Base-by-base conservation (phyloP, 495 filamentous ascomycete genomes). In the Penicillium paxilli region DNA sequence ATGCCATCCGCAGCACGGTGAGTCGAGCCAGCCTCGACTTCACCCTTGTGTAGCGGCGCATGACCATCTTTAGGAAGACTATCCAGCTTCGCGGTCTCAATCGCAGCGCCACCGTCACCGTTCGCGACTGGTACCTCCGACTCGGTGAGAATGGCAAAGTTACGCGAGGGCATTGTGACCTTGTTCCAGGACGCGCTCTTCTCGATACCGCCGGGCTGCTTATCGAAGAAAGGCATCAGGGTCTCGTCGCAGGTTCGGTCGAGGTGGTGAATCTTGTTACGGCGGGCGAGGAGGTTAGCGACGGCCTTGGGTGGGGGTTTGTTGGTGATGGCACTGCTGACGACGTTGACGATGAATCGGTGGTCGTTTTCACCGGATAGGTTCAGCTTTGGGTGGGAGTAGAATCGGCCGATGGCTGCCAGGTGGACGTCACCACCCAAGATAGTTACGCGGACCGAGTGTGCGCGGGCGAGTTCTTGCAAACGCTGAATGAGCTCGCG, bases 221-320 rank as follows among this genome's bases (percentile, higher is more conserved):
- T 83, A 67, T 96, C 83, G 64, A 96, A 96, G 53, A 96, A 74
- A 21, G 86, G 80, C 74, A 96, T 84, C 12, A 96, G 78, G 0
- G 92, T 96, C 77, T 96, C 93, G 66, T 95, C 88, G 3, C 91
- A 95, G 22, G 90, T 77, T 40, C 77, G 62, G 67, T 94, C 88
- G n/a, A 96, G 76, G 63, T 93, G 91, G 64, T 97, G 92, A 52
- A 96, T 88, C 72, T 92, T 96, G 76, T 98, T 97, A 40, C 91
- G 74, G 41, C 84, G 74, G 3, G 91, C 88, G 14, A 98, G 76
- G 8, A 98, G 77, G 60, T 96, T 92, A 30, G 92, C 91, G n/a
- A 98, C 89, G 1, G 91, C 87, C 58, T 80, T 78, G 16, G 93
- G 91, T 1, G 93, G 93, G 7, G 93, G 93, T 73, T 96, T 94